Conservation (phyloP, 345 rosid species). For the Citropsis articulata region DNA sequence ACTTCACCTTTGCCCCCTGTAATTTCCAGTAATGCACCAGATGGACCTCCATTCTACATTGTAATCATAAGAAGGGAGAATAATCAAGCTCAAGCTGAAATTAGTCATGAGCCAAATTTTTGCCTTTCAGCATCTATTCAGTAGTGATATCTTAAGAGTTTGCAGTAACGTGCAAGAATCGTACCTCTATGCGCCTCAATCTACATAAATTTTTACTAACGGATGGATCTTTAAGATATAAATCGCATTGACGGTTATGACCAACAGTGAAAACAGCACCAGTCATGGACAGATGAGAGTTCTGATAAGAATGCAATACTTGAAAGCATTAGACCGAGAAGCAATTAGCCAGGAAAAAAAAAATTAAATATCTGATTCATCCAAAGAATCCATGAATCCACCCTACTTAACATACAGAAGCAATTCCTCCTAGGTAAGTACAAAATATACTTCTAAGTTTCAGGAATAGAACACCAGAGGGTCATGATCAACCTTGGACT, state of each 20-base stretch:
- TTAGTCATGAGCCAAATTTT: slow-evolving; percentile 4
- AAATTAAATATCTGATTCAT: not conserved
- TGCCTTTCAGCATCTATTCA: slow-evolving; percentile 5
- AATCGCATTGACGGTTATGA: slow-evolving; percentile 63
- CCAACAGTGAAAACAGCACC: slow-evolving; percentile 74
- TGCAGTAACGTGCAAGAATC: not conserved
- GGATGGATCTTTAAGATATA: slow-evolving; percentile 66
- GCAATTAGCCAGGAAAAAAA: not conserved
- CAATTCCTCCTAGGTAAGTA: not conserved
- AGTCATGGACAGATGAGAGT: slow-evolving; percentile 62
- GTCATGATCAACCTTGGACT: not conserved
- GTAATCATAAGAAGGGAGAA: slow-evolving; percentile 21
- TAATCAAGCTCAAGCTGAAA: slow-evolving; percentile 1
- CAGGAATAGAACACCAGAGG: not conserved
- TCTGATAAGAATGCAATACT: slow-evolving; percentile 50
- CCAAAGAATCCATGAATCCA: not conserved
- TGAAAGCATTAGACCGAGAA: slow-evolving; percentile 16
- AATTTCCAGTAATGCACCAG: slow-evolving; percentile 66
- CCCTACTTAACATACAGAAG: not conserved
- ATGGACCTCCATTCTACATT: slow-evolving; percentile 58
- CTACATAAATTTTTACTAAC: slow-evolving; percentile 61
- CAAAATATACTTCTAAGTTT: not conserved
- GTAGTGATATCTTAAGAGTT: not conserved
- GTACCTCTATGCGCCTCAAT: slow-evolving; percentile 79
- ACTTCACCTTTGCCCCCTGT: slow-evolving; percentile 79